Evolutionary conservation across 148 eudicot genomes (phyloP).

Genomic region (Vaccinium vitisidaea): DNA sequence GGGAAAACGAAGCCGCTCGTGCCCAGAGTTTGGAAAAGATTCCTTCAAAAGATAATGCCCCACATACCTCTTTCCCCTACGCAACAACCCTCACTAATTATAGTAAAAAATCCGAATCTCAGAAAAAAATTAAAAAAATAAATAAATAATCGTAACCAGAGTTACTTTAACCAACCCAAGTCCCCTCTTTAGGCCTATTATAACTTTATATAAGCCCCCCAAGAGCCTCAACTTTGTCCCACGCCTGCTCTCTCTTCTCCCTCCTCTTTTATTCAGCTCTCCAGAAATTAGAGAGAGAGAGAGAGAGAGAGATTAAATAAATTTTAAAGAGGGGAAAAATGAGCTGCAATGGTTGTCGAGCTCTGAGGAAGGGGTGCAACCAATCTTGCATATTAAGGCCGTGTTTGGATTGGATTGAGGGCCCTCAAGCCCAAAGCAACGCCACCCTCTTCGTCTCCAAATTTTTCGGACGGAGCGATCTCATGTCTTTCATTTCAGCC

Average conservation of each 20-base stretch:
- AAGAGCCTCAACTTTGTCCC: constrained; percentile 6
- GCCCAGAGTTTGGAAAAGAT: constrained; percentile 35
- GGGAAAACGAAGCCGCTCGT: constrained; percentile 46
- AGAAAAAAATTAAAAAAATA: neutral
- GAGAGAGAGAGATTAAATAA: neutral
- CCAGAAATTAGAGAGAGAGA: neutral
- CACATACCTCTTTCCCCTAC: neutral
- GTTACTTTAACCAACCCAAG: constrained; percentile 20
- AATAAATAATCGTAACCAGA: neutral
- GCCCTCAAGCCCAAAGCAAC: constrained; percentile 61
- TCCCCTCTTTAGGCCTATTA: neutral
- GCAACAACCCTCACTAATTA: neutral
- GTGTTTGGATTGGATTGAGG: constrained; percentile 52
- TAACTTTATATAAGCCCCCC: neutral
- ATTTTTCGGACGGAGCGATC: constrained; percentile 74
- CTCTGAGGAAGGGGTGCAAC: constrained; percentile 72
- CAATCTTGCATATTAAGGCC: constrained; percentile 57
- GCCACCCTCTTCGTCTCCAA: constrained; percentile 77
- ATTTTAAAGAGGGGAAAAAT: constrained; percentile 16
- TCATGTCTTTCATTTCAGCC: constrained; percentile 68
- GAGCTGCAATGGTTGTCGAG: constrained; percentile 81
- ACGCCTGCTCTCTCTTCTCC: constrained; percentile 1
- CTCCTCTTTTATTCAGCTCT: constrained; percentile 1
- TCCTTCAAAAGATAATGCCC: neutral
- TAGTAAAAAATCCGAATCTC: too few relatives aligned